Conservation (phyloP, 345 rosid genomes). For the Zanthoxylum bungeanum region DNA sequence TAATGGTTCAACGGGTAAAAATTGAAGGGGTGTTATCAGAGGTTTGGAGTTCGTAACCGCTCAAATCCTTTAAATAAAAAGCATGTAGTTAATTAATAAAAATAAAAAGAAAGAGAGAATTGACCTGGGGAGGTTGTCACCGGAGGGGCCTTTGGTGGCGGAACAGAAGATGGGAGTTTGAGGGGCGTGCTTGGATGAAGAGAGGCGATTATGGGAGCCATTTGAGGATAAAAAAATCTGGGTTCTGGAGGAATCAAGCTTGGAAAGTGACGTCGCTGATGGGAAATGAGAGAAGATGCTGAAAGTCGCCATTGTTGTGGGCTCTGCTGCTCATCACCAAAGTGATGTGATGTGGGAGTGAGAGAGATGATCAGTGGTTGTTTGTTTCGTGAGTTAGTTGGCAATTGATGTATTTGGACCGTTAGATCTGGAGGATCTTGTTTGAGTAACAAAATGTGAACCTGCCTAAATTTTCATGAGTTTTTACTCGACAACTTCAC, state of each 20-base stretch:
- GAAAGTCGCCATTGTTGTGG: slow-evolving; percentile 24
- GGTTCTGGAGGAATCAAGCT: slow-evolving; percentile 24
- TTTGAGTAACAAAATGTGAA: too few relatives aligned
- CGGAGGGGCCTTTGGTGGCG: slow-evolving; percentile 31
- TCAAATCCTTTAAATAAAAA: too few relatives aligned
- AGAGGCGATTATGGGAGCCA: slow-evolving; percentile 18
- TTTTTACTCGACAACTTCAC: too few relatives aligned
- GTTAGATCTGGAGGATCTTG: neutral
- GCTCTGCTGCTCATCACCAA: neutral
- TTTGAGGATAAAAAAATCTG: slow-evolving; percentile 16
- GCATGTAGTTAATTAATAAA: neutral
- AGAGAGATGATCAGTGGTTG: too few relatives aligned
- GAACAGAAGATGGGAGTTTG: slow-evolving; percentile 32
- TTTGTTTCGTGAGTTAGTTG: neutral
- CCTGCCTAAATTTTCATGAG: too few relatives aligned
- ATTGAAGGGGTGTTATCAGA: too few relatives aligned
- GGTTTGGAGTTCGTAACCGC: neutral
- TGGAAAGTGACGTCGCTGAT: slow-evolving; percentile 24
- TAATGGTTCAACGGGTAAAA: too few relatives aligned
- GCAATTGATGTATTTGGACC: neutral
- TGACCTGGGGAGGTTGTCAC: slow-evolving; percentile 52
- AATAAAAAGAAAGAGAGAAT: neutral
- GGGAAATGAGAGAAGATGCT: slow-evolving; percentile 25
- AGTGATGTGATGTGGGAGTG: neutral
- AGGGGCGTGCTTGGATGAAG: slow-evolving; percentile 20